phyloP scores from a whole-genome alignment of 306 rosid genomes.

The Calophaca sinica region DNA sequence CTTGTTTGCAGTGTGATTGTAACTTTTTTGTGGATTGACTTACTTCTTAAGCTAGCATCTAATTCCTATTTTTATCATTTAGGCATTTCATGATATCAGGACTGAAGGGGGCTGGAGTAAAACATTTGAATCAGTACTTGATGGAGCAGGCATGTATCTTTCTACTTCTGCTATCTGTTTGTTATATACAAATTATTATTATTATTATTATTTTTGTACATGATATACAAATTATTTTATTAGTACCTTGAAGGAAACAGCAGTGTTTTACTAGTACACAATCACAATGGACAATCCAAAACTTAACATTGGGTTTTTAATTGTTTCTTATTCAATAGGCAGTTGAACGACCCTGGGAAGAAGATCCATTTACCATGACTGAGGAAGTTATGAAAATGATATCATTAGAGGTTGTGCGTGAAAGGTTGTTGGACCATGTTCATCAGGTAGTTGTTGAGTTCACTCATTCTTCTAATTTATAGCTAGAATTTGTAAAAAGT shows the following conservation, averaged over 20 bases:
- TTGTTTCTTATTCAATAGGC: constrained; percentile 70
- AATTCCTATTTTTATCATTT: constrained; percentile 43
- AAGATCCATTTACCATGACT: constrained; percentile 81
- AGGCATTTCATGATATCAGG: constrained; percentile 98
- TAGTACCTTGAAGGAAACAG: constrained; percentile 11
- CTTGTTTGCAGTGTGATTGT: constrained; percentile 15
- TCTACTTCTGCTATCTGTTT: constrained; percentile 40
- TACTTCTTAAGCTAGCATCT: constrained; percentile 42
- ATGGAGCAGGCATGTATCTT: constrained; percentile 84
- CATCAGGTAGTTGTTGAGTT: constrained; percentile 75
- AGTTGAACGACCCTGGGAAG: constrained; percentile 91
- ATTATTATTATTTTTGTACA: too few species aligned
- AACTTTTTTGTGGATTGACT: constrained; percentile 32
- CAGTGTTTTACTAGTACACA: neutral
- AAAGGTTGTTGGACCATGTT: constrained; percentile 88
- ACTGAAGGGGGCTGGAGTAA: constrained; percentile 87
- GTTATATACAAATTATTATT: constrained; percentile 29
- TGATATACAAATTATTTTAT: constrained; percentile 30
- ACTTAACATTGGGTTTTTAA: constrained; percentile 41
- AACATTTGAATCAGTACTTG: constrained; percentile 74
- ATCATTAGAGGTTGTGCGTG: constrained; percentile 94
- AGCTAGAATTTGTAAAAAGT: constrained; percentile 4
- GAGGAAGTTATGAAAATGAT: constrained; percentile 93
- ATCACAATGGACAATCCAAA: neutral
- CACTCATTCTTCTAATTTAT: neutral